Conservation (phyloP, 2,329 filamentous ascomycete species). For the Xylariomycetidae sp. region DNA sequence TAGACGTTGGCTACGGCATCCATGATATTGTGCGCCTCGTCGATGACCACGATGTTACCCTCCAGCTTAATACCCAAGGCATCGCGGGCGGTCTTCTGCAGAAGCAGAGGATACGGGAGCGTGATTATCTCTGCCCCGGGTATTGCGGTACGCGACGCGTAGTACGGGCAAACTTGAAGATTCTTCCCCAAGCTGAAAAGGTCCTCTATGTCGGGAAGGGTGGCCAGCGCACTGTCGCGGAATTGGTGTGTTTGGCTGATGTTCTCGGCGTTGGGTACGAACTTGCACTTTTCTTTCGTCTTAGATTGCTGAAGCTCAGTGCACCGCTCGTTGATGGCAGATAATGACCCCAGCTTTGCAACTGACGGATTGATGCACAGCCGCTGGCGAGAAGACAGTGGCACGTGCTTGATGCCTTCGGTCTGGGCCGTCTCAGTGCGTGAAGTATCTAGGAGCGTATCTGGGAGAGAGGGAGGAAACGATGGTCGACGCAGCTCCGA, state of each 20-base stretch:
- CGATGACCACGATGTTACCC: slow-evolving; percentile 86
- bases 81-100: slow-evolving; percentile 82
- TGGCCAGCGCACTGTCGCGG: slow-evolving; percentile 76
- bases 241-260: slow-evolving; percentile 70
- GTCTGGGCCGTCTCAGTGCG: slow-evolving; percentile 16
- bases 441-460: slow-evolving; percentile 25
- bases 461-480: slow-evolving; percentile 65
- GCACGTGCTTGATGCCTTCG: slow-evolving; percentile 71
- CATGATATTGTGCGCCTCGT: slow-evolving; percentile 97
- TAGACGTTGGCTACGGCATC: slow-evolving; percentile 86
- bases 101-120: slow-evolving; percentile 80
- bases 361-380: slow-evolving; percentile 87
- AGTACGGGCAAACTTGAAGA: slow-evolving; percentile 86
- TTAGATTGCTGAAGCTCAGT: slow-evolving; percentile 79
- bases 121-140: slow-evolving; percentile 83
- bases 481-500: slow-evolving; percentile 72
- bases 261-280: slow-evolving; percentile 72
- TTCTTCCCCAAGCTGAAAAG: slow-evolving; percentile 70
- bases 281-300: slow-evolving; percentile 63
- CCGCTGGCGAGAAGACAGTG: slow-evolving; percentile 80
- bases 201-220: slow-evolving; percentile 89
- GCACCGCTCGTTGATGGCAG: slow-evolving; percentile 90
- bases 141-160: slow-evolving; percentile 84
- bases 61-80: slow-evolving; percentile 82
- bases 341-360: slow-evolving; percentile 59